A percentile compares a stretch with the other conserved stretches of the same genome.
These are phyloP conservation scores for Prunus campanulata DNA, from an alignment of 306 rosid species.

Conservation along the genomic window DNA sequence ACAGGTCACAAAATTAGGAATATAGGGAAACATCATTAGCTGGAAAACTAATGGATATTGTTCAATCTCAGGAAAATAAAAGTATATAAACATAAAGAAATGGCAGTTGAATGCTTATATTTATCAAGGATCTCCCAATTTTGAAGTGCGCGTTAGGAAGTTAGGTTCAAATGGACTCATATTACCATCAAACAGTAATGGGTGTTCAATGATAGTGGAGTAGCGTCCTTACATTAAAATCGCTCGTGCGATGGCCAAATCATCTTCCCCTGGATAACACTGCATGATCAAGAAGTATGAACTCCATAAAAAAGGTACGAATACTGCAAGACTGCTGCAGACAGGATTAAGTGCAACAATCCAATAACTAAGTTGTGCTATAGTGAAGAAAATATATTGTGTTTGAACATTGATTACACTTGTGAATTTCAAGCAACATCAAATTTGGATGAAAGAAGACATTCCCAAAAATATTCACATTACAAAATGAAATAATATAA, in stretches of 20 bases:
- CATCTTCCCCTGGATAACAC: conserved; percentile 98
- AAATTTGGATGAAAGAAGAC: background rate
- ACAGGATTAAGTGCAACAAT: background rate
- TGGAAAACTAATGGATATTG: background rate
- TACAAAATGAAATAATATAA: background rate
- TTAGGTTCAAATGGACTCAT: too few relatives aligned
- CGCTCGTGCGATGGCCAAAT: conserved; percentile 83
- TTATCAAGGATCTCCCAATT: background rate
- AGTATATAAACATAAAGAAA: background rate
- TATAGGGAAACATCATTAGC: background rate
- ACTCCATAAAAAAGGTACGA: background rate
- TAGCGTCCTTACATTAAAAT: conserved; percentile 65
- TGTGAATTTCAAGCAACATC: background rate
- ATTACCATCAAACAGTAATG: too few relatives aligned
- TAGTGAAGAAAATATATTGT: background rate
- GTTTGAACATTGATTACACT: background rate
- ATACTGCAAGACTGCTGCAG: background rate
- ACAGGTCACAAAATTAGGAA: conserved; percentile 13
- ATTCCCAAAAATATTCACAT: background rate
- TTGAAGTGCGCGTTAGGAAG: background rate
- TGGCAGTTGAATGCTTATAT: background rate
- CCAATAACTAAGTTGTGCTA: background rate
- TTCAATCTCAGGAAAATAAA: background rate
- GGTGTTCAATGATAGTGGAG: background rate
- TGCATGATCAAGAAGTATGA: conserved; percentile 43